Evolutionary conservation across 1,284 basidiomycete genomes (phyloP).

Genomic region (Trametes pubescens): DNA sequence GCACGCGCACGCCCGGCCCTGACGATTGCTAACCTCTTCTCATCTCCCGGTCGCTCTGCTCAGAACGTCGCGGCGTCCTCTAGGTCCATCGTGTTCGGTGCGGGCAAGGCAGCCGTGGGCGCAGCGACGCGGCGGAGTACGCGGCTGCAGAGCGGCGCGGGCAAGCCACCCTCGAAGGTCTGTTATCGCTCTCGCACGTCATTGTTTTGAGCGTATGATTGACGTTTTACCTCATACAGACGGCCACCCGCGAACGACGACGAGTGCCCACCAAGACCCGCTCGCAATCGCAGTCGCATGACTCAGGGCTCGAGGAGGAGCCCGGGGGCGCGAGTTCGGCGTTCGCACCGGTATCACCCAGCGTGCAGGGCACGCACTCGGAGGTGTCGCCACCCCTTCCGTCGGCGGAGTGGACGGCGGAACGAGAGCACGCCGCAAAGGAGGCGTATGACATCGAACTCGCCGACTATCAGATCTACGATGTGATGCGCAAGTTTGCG

Average conservation of each 20-base stretch:
- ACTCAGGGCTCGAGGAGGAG: constrained; percentile 76
- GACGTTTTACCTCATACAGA: constrained; percentile 25
- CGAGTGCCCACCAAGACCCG: constrained; percentile 48
- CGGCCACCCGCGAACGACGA: constrained; percentile 64
- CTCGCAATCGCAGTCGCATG: constrained; percentile 53
- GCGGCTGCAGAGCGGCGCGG: constrained; percentile 63
- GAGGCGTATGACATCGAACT: constrained; percentile 73
- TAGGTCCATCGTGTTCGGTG: constrained; percentile 50
- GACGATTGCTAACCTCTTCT: constrained; percentile 83
- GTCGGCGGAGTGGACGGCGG: constrained; percentile 62
- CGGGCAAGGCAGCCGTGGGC: constrained; percentile 58
- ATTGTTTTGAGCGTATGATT: constrained; percentile 1
- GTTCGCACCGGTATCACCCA: constrained; percentile 54
- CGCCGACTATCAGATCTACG: constrained; percentile 86
- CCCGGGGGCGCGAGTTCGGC: constrained; percentile 52
- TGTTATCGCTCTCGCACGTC: constrained; percentile 2
- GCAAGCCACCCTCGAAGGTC: constrained; percentile 48
- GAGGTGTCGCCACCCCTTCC: constrained; percentile 63
- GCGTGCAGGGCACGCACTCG: constrained; percentile 60
- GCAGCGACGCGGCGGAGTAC: constrained; percentile 69
- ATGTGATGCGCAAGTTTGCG: constrained; percentile 83
- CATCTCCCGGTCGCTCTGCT: constrained; percentile 77
- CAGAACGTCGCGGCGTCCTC: constrained; percentile 69
- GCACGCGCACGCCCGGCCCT: constrained; percentile 83
- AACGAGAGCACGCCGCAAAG: constrained; percentile 72